Conservation (phyloP, 2,329 filamentous ascomycete species). For the Onygenales sp. region DNA sequence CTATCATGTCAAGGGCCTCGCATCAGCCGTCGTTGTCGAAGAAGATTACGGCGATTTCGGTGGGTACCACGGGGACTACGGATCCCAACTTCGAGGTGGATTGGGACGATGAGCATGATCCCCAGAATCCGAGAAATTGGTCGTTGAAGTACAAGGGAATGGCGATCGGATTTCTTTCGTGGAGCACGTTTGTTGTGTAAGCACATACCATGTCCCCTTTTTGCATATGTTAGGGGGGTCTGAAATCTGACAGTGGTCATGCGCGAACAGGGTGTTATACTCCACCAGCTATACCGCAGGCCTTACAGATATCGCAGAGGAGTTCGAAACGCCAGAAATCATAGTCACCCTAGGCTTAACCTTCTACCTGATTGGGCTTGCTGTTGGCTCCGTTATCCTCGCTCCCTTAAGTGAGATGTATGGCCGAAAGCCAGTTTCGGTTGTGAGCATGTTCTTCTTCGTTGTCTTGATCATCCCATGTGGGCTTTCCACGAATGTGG, state of each 20-base stretch:
- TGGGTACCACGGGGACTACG: slow-evolving; percentile 35
- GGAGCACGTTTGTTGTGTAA: slow-evolving; percentile 47
- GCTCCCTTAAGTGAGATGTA: slow-evolving; percentile 54
- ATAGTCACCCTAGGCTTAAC: slow-evolving; percentile 68
- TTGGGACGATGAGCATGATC: slow-evolving; percentile 54
- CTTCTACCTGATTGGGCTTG: slow-evolving; percentile 67
- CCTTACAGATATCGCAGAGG: slow-evolving; percentile 56
- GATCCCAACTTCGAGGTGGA: slow-evolving; percentile 62
- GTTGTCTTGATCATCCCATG: slow-evolving; percentile 62
- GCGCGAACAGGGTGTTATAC: slow-evolving; percentile 49
- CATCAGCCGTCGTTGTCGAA: slow-evolving; percentile 25
- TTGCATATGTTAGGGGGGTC: background rate
- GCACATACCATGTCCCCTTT: slow-evolving; percentile 12
- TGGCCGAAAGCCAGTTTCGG: slow-evolving; percentile 50
- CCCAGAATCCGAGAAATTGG: slow-evolving; percentile 61
- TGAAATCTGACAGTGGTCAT: slow-evolving; percentile 6
- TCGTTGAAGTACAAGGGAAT: slow-evolving; percentile 47
- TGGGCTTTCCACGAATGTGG: slow-evolving; percentile 58
- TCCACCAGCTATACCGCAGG: slow-evolving; percentile 71
- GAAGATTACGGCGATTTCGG: slow-evolving; percentile 30
- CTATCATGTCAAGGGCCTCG: slow-evolving; percentile 18
- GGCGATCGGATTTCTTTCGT: slow-evolving; percentile 47
- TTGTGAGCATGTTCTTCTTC: slow-evolving; percentile 56
- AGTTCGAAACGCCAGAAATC: slow-evolving; percentile 52
- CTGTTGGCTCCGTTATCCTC: slow-evolving; percentile 59